Percentiles rank a stretch among this genome's conserved stretches.
phyloP scores from a whole-genome alignment of 2,329 filamentous ascomycete genomes.

The Dichotomopilus funicola region DNA sequence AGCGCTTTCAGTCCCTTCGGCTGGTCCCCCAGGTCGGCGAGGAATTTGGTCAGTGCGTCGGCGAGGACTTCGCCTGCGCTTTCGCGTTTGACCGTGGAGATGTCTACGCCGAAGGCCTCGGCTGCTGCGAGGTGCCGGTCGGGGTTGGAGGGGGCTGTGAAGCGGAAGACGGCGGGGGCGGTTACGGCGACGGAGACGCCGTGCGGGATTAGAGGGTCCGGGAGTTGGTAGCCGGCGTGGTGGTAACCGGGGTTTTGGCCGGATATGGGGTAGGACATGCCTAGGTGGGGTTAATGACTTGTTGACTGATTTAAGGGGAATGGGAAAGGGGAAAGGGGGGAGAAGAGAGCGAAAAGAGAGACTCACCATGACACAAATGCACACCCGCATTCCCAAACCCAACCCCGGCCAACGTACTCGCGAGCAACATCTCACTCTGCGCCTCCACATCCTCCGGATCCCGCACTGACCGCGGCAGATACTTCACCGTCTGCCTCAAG shows the following conservation, averaged over 20 bases:
- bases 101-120: conserved; percentile 84
- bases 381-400: conserved; percentile 98
- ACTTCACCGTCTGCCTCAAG: conserved; percentile 77
- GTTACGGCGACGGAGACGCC: conserved; percentile 93
- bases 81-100: conserved; percentile 79
- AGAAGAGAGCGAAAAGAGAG: conserved; percentile 1
- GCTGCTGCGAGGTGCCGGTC: conserved; percentile 86
- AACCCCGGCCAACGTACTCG: conserved; percentile 87
- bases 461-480: conserved; percentile 77
- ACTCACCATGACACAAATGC: conserved; percentile 61
- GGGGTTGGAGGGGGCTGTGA: conserved; percentile 86
- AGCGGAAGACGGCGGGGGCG: conserved; percentile 87
- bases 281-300: too few relatives aligned
- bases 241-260: conserved; percentile 89
- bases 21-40: conserved; percentile 81
- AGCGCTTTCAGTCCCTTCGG: conserved; percentile 77
- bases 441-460: conserved; percentile 90
- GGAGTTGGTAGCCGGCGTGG: conserved; percentile 78
- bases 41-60: conserved; percentile 75
- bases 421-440: conserved; percentile 91
- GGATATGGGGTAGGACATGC: conserved; percentile 97
- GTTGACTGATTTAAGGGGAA: conserved; percentile 29
- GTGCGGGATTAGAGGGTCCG: conserved; percentile 79
- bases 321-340: too few relatives aligned
- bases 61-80: conserved; percentile 82